phyloP scores from a whole-genome alignment of 768 basidiomycete genomes.

The Auricularia auricula-judae region DNA sequence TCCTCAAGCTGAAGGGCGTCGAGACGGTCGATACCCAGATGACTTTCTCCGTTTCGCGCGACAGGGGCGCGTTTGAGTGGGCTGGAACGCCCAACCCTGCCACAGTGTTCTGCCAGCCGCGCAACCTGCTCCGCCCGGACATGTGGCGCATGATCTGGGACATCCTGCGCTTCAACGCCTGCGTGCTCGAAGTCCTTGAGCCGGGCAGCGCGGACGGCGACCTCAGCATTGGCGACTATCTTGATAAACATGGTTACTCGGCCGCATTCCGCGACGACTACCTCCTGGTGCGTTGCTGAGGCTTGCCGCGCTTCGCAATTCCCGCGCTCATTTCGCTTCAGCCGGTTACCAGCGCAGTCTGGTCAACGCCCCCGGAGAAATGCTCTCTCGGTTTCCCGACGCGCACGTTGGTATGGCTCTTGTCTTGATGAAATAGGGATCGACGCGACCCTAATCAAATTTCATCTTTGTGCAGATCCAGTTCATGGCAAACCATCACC shows the following conservation, averaged over 20 bases:
- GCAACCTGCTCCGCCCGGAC: constrained; percentile 45
- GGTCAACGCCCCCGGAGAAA: constrained; percentile 65
- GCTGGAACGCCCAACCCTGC: constrained; percentile 46
- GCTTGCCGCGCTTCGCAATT: neutral
- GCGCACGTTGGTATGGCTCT: constrained; percentile 37
- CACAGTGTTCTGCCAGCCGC: constrained; percentile 57
- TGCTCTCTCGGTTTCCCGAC: constrained; percentile 64
- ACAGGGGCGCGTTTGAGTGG: constrained; percentile 64
- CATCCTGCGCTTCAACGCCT: constrained; percentile 62
- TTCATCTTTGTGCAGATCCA: constrained; percentile 31
- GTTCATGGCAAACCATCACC: constrained; percentile 65
- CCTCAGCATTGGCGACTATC: constrained; percentile 42
- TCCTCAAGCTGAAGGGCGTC: constrained; percentile 40
- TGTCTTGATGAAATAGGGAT: neutral
- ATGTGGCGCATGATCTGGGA: constrained; percentile 71
- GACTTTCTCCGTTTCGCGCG: constrained; percentile 70
- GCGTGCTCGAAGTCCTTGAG: constrained; percentile 39
- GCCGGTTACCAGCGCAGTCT: constrained; percentile 76
- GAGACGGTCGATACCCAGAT: constrained; percentile 51
- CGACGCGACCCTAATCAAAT: neutral
- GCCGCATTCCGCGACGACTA: constrained; percentile 62
- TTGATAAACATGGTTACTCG: constrained; percentile 54
- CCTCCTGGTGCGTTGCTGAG: constrained; percentile 41
- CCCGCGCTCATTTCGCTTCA: constrained; percentile 13
- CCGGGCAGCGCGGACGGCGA: constrained; percentile 7